Percentiles rank a stretch among this genome's conserved stretches.
Conservation (phyloP, 2,329 filamentous ascomycete genomes). For the Hypoxylon sp. region DNA sequence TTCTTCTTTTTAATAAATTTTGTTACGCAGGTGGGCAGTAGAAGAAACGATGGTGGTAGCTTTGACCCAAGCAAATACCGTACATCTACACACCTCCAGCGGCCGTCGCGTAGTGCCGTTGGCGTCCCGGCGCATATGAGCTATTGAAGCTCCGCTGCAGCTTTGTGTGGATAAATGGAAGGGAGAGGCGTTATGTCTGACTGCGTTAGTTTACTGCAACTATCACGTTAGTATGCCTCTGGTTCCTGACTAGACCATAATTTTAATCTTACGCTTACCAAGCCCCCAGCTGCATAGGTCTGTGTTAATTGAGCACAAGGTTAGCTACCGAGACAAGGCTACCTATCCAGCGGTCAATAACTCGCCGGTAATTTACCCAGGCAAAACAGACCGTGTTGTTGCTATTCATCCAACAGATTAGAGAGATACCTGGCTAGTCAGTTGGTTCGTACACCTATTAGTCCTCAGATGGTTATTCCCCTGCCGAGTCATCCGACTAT, state of each 20-base stretch:
- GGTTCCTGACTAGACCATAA: constrained; percentile 40
- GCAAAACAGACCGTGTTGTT: background rate
- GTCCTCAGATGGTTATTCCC: constrained; percentile 5
- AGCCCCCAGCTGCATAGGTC: constrained; percentile 10
- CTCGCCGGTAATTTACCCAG: constrained; percentile 3
- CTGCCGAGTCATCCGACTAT: constrained; percentile 17
- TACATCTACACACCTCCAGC: background rate
- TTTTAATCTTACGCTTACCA: constrained; percentile 37
- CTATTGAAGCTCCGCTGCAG: constrained; percentile 15
- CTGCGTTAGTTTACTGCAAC: constrained; percentile 35
- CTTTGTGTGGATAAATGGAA: constrained; percentile 25
- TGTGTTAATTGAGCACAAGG: constrained; percentile 21
- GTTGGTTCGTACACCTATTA: background rate
- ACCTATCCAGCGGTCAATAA: background rate
- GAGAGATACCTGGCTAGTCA: background rate
- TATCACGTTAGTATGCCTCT: constrained; percentile 35
- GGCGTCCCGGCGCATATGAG: background rate
- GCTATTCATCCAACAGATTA: background rate
- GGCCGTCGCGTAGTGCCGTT: background rate
- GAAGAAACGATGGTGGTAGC: background rate
- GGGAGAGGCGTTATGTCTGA: constrained; percentile 10
- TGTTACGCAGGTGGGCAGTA: background rate
- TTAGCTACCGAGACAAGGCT: constrained; percentile 2
- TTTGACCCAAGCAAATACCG: background rate
- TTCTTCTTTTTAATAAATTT: background rate